Evolutionary conservation across 495 filamentous ascomycete genomes (phyloP), one percentile per base, ranked within the genome.

Genomic region (Xylaria sp.): DNA sequence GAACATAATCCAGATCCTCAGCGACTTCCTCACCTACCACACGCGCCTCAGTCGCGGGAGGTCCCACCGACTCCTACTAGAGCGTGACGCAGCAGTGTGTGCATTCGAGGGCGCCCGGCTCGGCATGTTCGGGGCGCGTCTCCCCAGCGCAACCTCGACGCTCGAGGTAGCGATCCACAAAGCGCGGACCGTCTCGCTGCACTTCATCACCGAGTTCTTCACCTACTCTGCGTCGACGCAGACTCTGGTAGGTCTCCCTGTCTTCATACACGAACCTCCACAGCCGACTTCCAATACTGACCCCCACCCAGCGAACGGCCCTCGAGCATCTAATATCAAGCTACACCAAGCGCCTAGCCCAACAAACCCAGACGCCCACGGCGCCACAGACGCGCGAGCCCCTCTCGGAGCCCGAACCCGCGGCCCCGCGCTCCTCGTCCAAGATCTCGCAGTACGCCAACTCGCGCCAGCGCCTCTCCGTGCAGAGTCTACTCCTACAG

Each of bases 61-160:
- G 6, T 44, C 61, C 29, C 59, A 61, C 5, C 61, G 65, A 0
- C 71, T 68, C 4, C 66, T 78, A 2, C 72, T 77, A 7, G 77
- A 78, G 52, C 74, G 72, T 3, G 77, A 79, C 43, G 71, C 61
- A 12, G 77, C 75, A 0, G 73, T 79, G 2, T 79, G 77, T 33
- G 76, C 73, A 8, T 79, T 77, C 57, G 75, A 79, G 40, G 70
- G 69, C 26, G 75, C 75, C 2, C 75, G 75, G 5, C 69, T 79
- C 6, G 67, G 75, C 26, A 75, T 78, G 71, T 76, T 76, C 19
- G 73, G 75, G n/a, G 69, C 75, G 15, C 68, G 75, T 24, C 72
- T 75, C 21, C 71, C 63, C 1, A 62, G 74, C 6, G 66, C 75
- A 1, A 35, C 43, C 24, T 77, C 75, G 11, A 73, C 43, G 37